Conservation (phyloP, 2,329 filamentous ascomycete genomes). For the Arthroderma sp. region DNA sequence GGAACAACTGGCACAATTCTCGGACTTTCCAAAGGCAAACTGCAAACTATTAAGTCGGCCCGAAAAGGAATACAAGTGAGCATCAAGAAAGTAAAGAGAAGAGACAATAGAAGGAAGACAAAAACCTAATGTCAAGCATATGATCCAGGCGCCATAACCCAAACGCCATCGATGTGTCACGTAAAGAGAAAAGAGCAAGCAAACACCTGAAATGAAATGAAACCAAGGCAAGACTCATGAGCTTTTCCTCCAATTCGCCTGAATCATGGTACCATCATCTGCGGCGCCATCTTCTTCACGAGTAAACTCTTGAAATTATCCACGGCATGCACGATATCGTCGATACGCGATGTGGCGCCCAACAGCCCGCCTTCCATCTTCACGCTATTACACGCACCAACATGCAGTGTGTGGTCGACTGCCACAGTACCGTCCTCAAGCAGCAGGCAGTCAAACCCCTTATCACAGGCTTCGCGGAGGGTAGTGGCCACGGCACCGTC, state of each 20-base stretch:
- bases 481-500: slow-evolving; percentile 46
- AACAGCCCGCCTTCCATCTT: slow-evolving; percentile 39
- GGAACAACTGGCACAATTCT: background rate
- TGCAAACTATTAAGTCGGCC: background rate
- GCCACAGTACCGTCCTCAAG: slow-evolving; percentile 40
- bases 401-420: slow-evolving; percentile 31
- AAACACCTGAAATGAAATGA: slow-evolving; percentile 10
- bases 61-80: background rate
- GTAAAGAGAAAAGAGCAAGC: slow-evolving; percentile 3
- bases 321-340: slow-evolving; percentile 31
- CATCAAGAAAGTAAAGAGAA: background rate
- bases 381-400: slow-evolving; percentile 33
- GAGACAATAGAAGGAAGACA: too few species aligned
- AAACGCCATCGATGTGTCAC: slow-evolving; percentile 3
- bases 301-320: slow-evolving; percentile 32
- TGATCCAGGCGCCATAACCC: background rate
- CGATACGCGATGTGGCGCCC: slow-evolving; percentile 29
- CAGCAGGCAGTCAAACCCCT: slow-evolving; percentile 43
- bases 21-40: background rate
- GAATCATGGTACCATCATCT: slow-evolving; percentile 20
- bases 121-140: background rate
- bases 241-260: background rate
- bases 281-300: slow-evolving; percentile 34
- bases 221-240: slow-evolving; percentile 1
- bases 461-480: slow-evolving; percentile 45